These are phyloP conservation scores for Xylariaceae sp. DNA, from an alignment of 2,329 filamentous ascomycete genomes.

Conservation along the genomic window DNA sequence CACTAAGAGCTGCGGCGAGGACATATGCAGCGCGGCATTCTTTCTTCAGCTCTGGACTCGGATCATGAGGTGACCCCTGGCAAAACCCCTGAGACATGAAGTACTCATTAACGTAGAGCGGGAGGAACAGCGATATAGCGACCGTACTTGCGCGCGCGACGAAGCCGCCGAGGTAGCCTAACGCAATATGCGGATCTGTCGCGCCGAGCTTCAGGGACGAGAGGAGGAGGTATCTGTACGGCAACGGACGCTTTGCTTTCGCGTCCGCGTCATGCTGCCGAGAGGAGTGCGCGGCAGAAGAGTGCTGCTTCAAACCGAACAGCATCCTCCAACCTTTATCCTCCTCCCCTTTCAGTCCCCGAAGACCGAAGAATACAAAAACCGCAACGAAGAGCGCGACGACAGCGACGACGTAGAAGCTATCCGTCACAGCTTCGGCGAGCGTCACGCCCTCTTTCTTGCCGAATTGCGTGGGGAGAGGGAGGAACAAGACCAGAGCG, in stretches of 20 bases:
- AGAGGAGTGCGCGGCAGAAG: background rate
- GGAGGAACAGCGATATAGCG: slow-evolving; percentile 91
- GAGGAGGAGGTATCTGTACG: slow-evolving; percentile 58
- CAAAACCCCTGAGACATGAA: slow-evolving; percentile 81
- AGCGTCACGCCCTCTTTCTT: slow-evolving; percentile 68
- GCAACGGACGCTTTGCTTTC: slow-evolving; percentile 35
- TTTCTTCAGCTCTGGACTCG: slow-evolving; percentile 72
- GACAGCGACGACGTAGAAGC: slow-evolving; percentile 80
- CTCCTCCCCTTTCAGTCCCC: slow-evolving; percentile 66
- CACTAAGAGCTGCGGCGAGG: slow-evolving; percentile 80
- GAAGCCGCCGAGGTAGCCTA: slow-evolving; percentile 91
- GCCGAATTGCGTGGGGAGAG: slow-evolving; percentile 75
- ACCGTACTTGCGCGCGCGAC: slow-evolving; percentile 93
- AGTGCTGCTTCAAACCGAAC: slow-evolving; percentile 35
- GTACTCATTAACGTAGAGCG: slow-evolving; percentile 86
- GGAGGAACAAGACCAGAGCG: slow-evolving; percentile 77
- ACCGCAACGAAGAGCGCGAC: slow-evolving; percentile 69
- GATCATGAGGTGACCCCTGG: slow-evolving; percentile 59
- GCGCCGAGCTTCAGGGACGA: slow-evolving; percentile 67
- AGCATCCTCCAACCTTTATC: slow-evolving; percentile 67
- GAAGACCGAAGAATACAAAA: slow-evolving; percentile 76
- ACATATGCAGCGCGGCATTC: slow-evolving; percentile 85
- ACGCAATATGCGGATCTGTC: slow-evolving; percentile 69
- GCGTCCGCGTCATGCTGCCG: background rate
- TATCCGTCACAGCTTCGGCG: slow-evolving; percentile 70